Conservation (phyloP, 2,329 filamentous ascomycete species). For the Pyricularia pennisetigena region DNA sequence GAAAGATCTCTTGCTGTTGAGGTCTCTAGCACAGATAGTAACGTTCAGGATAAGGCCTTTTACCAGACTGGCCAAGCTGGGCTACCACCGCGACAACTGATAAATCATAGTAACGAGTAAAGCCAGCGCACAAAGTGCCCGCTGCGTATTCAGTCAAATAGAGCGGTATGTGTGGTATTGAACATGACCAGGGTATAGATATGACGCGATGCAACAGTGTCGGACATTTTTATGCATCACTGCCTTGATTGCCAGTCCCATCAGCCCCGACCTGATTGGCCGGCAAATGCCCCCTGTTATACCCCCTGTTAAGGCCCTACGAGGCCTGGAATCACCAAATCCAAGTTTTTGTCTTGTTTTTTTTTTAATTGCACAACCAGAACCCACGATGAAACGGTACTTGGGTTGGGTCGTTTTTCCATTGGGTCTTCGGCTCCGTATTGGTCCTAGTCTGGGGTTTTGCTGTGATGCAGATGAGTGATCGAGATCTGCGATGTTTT, state of each 20-base stretch:
- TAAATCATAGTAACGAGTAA: no score
- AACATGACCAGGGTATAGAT: not conserved
- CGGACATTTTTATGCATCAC: not conserved
- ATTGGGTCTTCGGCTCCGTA: not conserved
- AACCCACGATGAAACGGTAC: not conserved
- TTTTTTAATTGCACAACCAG: not conserved
- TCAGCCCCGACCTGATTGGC: not conserved
- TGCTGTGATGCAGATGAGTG: not conserved
- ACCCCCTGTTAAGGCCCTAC: not conserved
- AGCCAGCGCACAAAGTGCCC: no score
- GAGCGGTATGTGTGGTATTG: no score
- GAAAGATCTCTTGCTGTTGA: no score
- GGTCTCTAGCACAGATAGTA: no score
- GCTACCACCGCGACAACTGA: no score
- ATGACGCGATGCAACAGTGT: not conserved
- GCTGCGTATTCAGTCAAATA: no score
- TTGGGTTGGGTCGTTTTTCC: not conserved
- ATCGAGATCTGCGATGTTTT: not conserved
- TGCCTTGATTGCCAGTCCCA: not conserved
- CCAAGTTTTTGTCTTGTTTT: not conserved
- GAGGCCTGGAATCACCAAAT: not conserved
- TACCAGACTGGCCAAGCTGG: no score
- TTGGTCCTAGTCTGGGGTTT: not conserved
- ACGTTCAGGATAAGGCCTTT: no score
- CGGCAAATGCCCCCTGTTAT: not conserved